Conservation (phyloP, 2,329 filamentous ascomycete species). For the Penicillium fuscoglaucum region DNA sequence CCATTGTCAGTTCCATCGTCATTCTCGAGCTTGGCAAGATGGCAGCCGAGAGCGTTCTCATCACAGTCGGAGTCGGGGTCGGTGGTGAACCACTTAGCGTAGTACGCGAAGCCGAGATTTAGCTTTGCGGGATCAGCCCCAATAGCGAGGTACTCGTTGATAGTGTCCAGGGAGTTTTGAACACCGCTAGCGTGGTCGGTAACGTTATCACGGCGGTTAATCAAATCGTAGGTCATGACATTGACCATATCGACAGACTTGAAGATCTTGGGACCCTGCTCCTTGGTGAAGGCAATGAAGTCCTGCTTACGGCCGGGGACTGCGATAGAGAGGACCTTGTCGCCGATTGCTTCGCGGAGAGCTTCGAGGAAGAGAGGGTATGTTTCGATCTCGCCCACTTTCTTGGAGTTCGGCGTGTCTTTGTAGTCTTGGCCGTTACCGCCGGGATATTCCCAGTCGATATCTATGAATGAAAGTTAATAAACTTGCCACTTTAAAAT, state of each 20-base stretch:
- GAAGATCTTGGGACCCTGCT: slow-evolving; percentile 61
- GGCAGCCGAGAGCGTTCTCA: slow-evolving; percentile 56
- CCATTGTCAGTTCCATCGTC: slow-evolving; percentile 61
- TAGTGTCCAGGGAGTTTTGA: slow-evolving; percentile 52
- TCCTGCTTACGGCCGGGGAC: slow-evolving; percentile 63
- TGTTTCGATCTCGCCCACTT: slow-evolving; percentile 60
- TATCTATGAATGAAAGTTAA: slow-evolving; percentile 46
- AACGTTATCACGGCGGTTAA: slow-evolving; percentile 65
- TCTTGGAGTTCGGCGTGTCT: slow-evolving; percentile 58
- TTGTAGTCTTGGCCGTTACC: slow-evolving; percentile 72
- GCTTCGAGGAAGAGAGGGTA: slow-evolving; percentile 63
- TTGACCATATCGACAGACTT: slow-evolving; percentile 66
- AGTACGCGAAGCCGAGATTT: slow-evolving; percentile 68
- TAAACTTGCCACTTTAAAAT: neutral
- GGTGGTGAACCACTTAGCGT: slow-evolving; percentile 66
- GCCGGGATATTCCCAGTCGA: slow-evolving; percentile 66
- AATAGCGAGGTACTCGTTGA: slow-evolving; percentile 60
- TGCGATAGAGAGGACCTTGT: slow-evolving; percentile 65
- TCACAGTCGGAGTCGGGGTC: slow-evolving; percentile 51
- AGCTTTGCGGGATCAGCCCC: slow-evolving; percentile 59
- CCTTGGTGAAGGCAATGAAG: slow-evolving; percentile 66
- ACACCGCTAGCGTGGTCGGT: slow-evolving; percentile 69
- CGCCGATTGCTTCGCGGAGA: slow-evolving; percentile 59
- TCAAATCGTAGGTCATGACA: slow-evolving; percentile 71
- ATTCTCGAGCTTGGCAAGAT: slow-evolving; percentile 60